Conservation (phyloP, 768 basidiomycete species). For the Auricularia heimuer region DNA sequence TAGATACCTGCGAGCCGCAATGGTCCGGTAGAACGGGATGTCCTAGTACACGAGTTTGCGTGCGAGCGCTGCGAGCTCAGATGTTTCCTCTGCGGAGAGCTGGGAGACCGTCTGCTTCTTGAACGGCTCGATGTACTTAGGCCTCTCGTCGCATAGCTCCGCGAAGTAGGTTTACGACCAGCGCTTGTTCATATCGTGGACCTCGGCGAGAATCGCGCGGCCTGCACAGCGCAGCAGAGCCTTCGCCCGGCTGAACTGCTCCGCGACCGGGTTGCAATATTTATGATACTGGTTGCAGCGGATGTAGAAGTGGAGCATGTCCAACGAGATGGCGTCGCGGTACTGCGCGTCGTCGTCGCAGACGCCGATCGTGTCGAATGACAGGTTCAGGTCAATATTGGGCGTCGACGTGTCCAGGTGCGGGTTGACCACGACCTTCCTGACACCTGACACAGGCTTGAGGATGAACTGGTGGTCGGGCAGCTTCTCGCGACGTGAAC, state of each 20-base stretch:
- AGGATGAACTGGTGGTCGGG: slow-evolving; percentile 84
- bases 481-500: slow-evolving; percentile 44
- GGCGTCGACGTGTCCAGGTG: slow-evolving; percentile 64
- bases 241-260: slow-evolving; percentile 46
- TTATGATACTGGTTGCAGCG: slow-evolving; percentile 80
- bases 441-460: slow-evolving; percentile 94
- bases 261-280: slow-evolving; percentile 59
- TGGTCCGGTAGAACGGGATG: slow-evolving; percentile 92
- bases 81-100: slow-evolving; percentile 36
- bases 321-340: slow-evolving; percentile 83
- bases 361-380: slow-evolving; percentile 90
- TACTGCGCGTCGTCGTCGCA: slow-evolving; percentile 91
- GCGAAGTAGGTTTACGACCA: slow-evolving; percentile 93
- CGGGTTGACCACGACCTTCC: slow-evolving; percentile 81
- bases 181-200: slow-evolving; percentile 69
- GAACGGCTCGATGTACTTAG: slow-evolving; percentile 74
- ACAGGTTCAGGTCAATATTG: slow-evolving; percentile 75
- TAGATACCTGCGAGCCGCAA: slow-evolving; percentile 79
- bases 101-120: slow-evolving; percentile 57
- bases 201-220: slow-evolving; percentile 67
- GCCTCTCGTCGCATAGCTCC: slow-evolving; percentile 80
- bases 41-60: slow-evolving; percentile 84
- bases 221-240: slow-evolving; percentile 72
- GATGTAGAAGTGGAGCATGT: slow-evolving; percentile 94
- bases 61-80: slow-evolving; percentile 55